Conservation (phyloP, 2,329 filamentous ascomycete species). For the Sclerotinia minor region DNA sequence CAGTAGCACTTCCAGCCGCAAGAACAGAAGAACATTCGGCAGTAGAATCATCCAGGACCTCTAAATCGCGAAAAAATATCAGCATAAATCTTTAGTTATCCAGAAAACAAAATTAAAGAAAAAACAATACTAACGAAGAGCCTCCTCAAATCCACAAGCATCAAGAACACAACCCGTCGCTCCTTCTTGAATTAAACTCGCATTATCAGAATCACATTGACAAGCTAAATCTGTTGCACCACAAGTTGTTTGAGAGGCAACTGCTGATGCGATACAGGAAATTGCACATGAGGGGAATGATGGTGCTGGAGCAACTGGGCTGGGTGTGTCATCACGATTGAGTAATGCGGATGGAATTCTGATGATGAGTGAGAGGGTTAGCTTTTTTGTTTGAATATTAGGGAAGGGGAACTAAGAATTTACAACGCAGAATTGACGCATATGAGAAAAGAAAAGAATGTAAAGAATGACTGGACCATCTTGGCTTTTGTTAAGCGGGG, state of each 20-base stretch:
- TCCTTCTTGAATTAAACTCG: background rate
- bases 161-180: slow-evolving; percentile 5
- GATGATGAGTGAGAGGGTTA: background rate
- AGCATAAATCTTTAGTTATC: background rate
- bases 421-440: slow-evolving; percentile 10
- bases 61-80: background rate
- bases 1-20: slow-evolving; percentile 6
- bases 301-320: background rate
- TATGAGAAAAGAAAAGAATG: background rate
- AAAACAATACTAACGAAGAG: background rate
- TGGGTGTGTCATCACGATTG: background rate
- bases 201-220: slow-evolving; percentile 9
- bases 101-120: background rate
- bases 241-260: background rate
- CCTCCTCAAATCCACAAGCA: background rate
- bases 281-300: slow-evolving; percentile 17
- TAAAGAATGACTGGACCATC: slow-evolving; percentile 7
- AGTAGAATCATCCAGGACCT: background rate
- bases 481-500: background rate
- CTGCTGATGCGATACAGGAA: background rate
- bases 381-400: background rate
- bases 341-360: background rate
- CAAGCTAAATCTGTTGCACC: background rate
- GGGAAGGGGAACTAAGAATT: too few relatives aligned
- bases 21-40: slow-evolving; percentile 12